phyloP scores from a whole-genome alignment of 2,329 filamentous ascomycete genomes.

The Berkeleyomyces rouxiae region DNA sequence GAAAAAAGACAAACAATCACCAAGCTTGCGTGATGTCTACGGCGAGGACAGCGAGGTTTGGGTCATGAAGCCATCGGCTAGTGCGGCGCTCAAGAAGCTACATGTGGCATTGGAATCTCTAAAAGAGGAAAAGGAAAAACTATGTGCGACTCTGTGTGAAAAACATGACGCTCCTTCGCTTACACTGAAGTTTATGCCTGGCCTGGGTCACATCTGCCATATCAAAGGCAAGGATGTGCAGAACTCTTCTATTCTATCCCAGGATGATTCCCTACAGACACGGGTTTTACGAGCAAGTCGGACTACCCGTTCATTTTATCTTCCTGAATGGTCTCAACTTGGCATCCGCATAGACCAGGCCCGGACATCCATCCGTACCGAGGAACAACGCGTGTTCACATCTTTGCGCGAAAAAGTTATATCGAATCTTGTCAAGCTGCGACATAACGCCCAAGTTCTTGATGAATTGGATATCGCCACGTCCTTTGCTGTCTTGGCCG shows the following conservation, averaged over 20 bases:
- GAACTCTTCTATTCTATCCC: constrained; percentile 16
- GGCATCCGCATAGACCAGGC: constrained; percentile 65
- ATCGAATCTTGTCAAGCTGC: constrained; percentile 64
- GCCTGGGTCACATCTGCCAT: constrained; percentile 78
- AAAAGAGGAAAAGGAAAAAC: constrained; percentile 37
- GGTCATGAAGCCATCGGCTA: constrained; percentile 55
- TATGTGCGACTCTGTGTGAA: constrained; percentile 45
- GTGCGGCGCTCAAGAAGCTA: constrained; percentile 43
- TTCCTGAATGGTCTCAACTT: constrained; percentile 67
- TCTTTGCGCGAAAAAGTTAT: constrained; percentile 61
- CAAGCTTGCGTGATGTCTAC: constrained; percentile 36
- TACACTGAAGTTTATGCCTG: constrained; percentile 71
- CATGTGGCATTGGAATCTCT: constrained; percentile 51
- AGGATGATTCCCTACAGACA: constrained; percentile 12
- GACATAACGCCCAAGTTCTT: constrained; percentile 77
- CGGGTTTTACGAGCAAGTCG: constrained; percentile 62
- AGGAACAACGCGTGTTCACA: constrained; percentile 69
- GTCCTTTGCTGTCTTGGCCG: constrained; percentile 65
- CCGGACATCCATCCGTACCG: constrained; percentile 60
- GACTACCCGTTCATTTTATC: constrained; percentile 68
- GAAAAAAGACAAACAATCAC: constrained; percentile 29
- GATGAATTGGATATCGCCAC: constrained; percentile 86
- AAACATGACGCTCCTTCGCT: constrained; percentile 47
- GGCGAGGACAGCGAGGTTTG: constrained; percentile 42
- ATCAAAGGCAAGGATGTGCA: constrained; percentile 63